Conservation (phyloP, 179 eudicot genomes). For the Camellia oleifera region DNA sequence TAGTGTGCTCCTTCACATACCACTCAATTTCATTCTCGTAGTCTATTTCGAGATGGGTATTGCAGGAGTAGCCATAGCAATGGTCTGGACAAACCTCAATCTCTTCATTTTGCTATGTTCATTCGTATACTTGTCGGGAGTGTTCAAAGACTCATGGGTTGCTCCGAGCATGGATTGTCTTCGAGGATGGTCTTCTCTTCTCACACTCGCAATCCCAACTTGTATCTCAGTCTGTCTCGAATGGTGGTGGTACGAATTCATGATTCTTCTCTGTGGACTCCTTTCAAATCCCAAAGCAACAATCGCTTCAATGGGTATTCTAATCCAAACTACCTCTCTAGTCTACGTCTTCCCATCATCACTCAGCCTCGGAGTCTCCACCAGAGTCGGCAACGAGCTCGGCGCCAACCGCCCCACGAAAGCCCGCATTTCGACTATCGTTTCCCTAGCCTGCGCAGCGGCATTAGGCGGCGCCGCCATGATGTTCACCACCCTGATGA, state of each 20-base stretch:
- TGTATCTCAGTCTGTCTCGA: constrained; percentile 67
- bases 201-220: constrained; percentile 49
- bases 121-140: constrained; percentile 41
- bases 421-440: constrained; percentile 51
- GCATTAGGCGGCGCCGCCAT: constrained; percentile 40
- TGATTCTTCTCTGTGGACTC: constrained; percentile 61
- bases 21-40: constrained; percentile 50
- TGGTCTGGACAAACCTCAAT: constrained; percentile 54
- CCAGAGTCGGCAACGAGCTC: constrained; percentile 55
- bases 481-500: constrained; percentile 46
- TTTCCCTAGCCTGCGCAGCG: constrained; percentile 39
- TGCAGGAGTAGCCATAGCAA: constrained; percentile 54
- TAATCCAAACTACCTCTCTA: constrained; percentile 58
- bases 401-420: constrained; percentile 46
- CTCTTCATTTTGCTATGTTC: constrained; percentile 36
- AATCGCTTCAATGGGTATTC: constrained; percentile 67
- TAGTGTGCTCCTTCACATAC: constrained; percentile 49
- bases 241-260: constrained; percentile 85
- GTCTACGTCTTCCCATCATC: constrained; percentile 67
- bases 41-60: constrained; percentile 45
- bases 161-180: constrained; percentile 48
- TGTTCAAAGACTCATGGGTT: constrained; percentile 53
- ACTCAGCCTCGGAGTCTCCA: constrained; percentile 56
- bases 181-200: constrained; percentile 52
- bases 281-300: constrained; percentile 52